phyloP scores from a whole-genome alignment of 805 yeast species.

The Metschnikowia koreensis region DNA sequence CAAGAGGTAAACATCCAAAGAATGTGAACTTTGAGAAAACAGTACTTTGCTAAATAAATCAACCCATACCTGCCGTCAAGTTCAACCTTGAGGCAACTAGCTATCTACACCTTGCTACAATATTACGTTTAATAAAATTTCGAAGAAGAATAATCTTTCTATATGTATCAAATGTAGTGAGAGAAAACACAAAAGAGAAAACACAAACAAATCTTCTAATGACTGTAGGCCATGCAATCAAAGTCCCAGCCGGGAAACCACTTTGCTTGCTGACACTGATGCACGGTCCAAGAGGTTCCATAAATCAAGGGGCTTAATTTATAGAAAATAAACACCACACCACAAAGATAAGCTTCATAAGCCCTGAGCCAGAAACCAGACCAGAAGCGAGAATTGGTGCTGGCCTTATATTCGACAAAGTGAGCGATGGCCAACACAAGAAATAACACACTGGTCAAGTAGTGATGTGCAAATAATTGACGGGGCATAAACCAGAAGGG shows the following conservation, averaged over 20 bases:
- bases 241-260: slow-evolving; percentile 45
- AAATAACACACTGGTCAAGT: slow-evolving; percentile 51
- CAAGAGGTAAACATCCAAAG: background rate
- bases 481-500: slow-evolving; percentile 51
- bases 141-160: background rate
- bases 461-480: slow-evolving; percentile 45
- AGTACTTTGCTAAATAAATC: too few species aligned
- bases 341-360: slow-evolving; percentile 18
- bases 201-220: background rate
- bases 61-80: too few species aligned
- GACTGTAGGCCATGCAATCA: slow-evolving; percentile 31
- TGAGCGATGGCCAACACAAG: slow-evolving; percentile 46
- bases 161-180: background rate
- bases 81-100: background rate
- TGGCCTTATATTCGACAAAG: slow-evolving; percentile 39
- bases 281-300: slow-evolving; percentile 46
- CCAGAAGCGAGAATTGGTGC: slow-evolving; percentile 28
- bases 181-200: too few species aligned
- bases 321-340: slow-evolving; percentile 26
- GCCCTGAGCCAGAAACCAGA: slow-evolving; percentile 13
- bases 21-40: too few species aligned
- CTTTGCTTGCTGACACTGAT: slow-evolving; percentile 35
- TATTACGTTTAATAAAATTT: background rate
- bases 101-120: background rate
- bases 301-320: slow-evolving; percentile 43